phyloP scores from a whole-genome alignment of 352 stramenopile genomes.

The Sclerospora graminicola region DNA sequence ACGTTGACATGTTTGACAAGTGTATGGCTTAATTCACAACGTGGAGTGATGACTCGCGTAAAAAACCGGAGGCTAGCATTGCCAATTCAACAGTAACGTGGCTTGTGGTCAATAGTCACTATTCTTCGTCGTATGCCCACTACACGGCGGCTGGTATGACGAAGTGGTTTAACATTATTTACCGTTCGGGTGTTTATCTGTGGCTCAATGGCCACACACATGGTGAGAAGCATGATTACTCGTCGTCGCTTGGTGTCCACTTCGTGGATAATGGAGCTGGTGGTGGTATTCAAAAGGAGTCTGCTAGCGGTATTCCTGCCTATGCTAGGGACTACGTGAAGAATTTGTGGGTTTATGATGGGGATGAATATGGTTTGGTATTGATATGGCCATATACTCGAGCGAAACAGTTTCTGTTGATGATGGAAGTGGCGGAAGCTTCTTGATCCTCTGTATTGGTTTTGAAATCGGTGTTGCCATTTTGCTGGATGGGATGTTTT shows the following conservation, averaged over 20 bases:
- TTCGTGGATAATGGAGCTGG: constrained; percentile 13
- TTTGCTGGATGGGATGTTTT: constrained; percentile 50
- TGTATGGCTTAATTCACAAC: constrained; percentile 46
- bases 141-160: constrained; percentile 12
- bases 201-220: no score
- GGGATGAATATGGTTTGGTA: constrained; percentile 48
- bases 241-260: constrained; percentile 4
- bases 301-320: no score
- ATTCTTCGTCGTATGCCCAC: constrained; percentile 10
- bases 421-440: constrained; percentile 28
- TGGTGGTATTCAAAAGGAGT: no score
- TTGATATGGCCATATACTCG: constrained; percentile 80
- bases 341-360: no score
- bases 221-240: constrained; percentile 17
- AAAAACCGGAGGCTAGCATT: constrained; percentile 33
- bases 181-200: constrained; percentile 2
- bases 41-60: no score
- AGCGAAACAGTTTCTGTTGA: constrained; percentile 45
- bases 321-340: no score
- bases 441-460: constrained; percentile 61
- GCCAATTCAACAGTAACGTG: constrained; percentile 45
- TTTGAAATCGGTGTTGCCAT: constrained; percentile 56
- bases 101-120: constrained; percentile 61
- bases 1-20: constrained; percentile 36
- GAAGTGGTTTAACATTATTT: constrained; percentile 11